A percentile compares a stretch with the other conserved stretches of the same genome.
phyloP scores from a whole-genome alignment of 306 rosid species.

The Ceratonia siliqua region DNA sequence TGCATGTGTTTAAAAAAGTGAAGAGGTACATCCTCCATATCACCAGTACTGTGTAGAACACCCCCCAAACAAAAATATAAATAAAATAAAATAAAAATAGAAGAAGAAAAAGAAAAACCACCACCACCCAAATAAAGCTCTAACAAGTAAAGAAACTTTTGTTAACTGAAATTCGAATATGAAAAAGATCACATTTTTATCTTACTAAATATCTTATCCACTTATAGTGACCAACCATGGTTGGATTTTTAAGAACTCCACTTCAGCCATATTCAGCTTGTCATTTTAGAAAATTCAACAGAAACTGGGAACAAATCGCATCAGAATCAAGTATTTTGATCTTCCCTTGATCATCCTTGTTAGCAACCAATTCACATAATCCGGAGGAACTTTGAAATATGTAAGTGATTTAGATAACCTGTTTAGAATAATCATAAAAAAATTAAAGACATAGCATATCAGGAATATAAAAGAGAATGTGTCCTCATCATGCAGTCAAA shows the following conservation, averaged over 20 bases:
- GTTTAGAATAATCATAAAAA: not conserved
- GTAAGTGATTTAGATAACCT: slow-evolving; percentile 4
- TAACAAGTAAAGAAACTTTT: slow-evolving; percentile 12
- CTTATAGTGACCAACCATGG: not conserved
- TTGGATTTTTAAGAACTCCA: not conserved
- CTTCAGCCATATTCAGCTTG: slow-evolving; percentile 1
- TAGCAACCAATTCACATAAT: slow-evolving; percentile 37
- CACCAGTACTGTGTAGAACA: too few relatives aligned
- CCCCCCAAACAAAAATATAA: too few relatives aligned
- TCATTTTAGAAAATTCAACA: slow-evolving; percentile 20
- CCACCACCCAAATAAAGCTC: not conserved
- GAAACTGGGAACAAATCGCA: slow-evolving; percentile 23
- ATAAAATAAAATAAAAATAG: too few relatives aligned
- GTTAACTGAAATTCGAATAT: not conserved
- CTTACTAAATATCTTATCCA: slow-evolving; percentile 1
- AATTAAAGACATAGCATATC: not conserved
- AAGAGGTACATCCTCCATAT: not conserved
- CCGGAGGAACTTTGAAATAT: slow-evolving; percentile 21
- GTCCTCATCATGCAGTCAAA: slow-evolving; percentile 28
- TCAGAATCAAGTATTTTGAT: slow-evolving; percentile 17
- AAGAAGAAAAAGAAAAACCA: not conserved
- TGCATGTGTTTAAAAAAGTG: not conserved
- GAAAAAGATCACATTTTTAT: slow-evolving; percentile 23
- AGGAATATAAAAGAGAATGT: slow-evolving; percentile 27
- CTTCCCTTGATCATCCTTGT: slow-evolving; percentile 33